phyloP scores from a whole-genome alignment of 2,329 filamentous ascomycete genomes.

The Phaeomoniella chlamydospora region DNA sequence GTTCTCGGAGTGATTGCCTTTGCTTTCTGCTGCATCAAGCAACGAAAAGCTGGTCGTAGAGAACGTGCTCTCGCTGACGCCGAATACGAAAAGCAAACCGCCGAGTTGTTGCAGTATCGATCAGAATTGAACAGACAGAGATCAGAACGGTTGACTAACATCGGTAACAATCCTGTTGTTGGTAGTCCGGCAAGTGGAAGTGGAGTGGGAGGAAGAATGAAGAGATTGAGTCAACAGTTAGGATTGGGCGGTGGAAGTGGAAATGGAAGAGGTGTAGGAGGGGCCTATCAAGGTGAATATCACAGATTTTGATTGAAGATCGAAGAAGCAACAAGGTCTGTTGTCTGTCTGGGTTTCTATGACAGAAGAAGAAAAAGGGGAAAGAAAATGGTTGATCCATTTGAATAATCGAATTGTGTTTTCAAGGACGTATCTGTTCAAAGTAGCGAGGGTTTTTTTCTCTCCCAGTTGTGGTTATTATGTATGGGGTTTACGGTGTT shows the following conservation, averaged over 20 bases:
- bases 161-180: conserved; percentile 2
- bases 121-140: conserved; percentile 10
- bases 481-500: no score
- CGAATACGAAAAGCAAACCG: conserved; percentile 26
- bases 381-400: no score
- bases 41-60: conserved; percentile 33
- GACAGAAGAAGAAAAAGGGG: no score
- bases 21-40: conserved; percentile 32
- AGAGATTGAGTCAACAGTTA: background rate
- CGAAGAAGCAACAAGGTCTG: no score
- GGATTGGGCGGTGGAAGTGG: background rate
- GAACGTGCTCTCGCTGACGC: conserved; percentile 32
- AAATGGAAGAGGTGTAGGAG: no score
- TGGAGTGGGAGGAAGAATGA: background rate
- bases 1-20: conserved; percentile 19
- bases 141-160: conserved; percentile 7
- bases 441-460: no score
- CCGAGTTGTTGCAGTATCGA: conserved; percentile 17
- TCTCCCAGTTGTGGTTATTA: no score
- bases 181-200: background rate
- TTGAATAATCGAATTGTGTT: no score
- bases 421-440: no score
- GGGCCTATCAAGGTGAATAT: background rate
- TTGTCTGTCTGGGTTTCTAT: no score
- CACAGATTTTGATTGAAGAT: background rate